A percentile compares a stretch with the other conserved stretches of the same genome.
phyloP scores from a whole-genome alignment of 2,329 filamentous ascomycete species.

The Fusarium stilboides region DNA sequence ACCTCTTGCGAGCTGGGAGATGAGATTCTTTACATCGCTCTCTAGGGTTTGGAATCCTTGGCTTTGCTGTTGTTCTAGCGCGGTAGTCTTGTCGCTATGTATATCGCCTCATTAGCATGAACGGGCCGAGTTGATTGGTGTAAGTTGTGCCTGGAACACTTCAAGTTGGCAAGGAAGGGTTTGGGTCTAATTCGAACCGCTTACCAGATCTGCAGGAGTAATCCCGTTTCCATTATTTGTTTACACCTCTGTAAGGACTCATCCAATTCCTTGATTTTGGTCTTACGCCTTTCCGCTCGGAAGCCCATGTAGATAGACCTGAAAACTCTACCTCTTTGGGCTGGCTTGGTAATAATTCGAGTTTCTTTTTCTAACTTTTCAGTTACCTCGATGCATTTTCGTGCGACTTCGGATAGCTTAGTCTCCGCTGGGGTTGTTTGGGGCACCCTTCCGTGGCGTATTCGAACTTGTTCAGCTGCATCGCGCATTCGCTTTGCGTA shows the following conservation, averaged over 20 bases:
- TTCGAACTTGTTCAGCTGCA: background rate
- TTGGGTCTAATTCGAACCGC: too few species aligned
- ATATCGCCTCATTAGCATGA: accelerated
- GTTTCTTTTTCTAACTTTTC: background rate
- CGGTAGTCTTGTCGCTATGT: background rate
- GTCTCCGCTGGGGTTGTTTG: background rate
- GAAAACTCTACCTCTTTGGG: background rate
- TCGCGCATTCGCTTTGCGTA: background rate
- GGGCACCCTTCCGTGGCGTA: background rate
- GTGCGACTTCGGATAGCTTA: background rate
- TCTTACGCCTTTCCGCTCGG: accelerated
- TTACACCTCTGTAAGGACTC: background rate
- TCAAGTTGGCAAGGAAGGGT: too few species aligned
- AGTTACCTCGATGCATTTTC: background rate
- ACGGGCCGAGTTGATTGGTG: too few species aligned
- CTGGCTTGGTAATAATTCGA: background rate
- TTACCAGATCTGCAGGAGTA: conserved; percentile 1
- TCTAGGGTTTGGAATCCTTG: background rate
- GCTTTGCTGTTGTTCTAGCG: background rate
- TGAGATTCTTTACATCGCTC: background rate
- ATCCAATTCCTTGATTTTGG: background rate
- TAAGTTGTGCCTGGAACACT: too few species aligned
- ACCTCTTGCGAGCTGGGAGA: accelerated
- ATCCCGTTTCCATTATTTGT: background rate
- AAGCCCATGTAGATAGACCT: background rate